Evolutionary conservation across 1,284 basidiomycete species (phyloP).

Genomic region (Cerioporus squamosus): DNA sequence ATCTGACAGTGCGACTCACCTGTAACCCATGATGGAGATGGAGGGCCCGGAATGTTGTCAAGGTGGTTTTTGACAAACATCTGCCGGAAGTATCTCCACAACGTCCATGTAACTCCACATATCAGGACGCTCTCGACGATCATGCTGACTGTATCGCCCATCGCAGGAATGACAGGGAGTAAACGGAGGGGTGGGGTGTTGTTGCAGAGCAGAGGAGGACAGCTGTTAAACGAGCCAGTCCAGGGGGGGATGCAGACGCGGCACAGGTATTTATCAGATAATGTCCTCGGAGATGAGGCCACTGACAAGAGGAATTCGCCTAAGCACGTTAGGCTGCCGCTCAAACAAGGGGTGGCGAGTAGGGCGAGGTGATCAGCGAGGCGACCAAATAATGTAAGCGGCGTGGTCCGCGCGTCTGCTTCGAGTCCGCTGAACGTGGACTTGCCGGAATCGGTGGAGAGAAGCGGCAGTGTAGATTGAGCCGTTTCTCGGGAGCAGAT

Average conservation of each 20-base stretch:
- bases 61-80: constrained; percentile 17
- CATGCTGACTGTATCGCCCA: constrained; percentile 14
- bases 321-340: constrained; percentile 12
- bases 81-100: constrained; percentile 20
- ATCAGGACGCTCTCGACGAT: constrained; percentile 21
- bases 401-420: constrained; percentile 10
- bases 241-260: constrained; percentile 9
- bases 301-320: constrained; percentile 11
- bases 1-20: constrained; percentile 10
- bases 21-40: constrained; percentile 21
- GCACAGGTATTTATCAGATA: constrained; percentile 15
- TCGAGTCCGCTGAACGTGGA: constrained; percentile 13
- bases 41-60: constrained; percentile 28
- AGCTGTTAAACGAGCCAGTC: constrained; percentile 13
- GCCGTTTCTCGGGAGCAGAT: constrained; percentile 6
- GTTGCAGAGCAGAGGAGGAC: constrained; percentile 6
- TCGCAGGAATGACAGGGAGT: constrained; percentile 11
- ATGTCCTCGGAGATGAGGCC: constrained; percentile 25
- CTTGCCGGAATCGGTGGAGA: constrained; percentile 5
- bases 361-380: constrained; percentile 15
- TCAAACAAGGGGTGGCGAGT: constrained; percentile 2
- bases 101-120: constrained; percentile 18
- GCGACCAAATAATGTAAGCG: constrained; percentile 8
- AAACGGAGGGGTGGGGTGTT: constrained; percentile 12
- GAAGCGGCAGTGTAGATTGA: constrained; percentile 4